Conservation (phyloP, 495 filamentous ascomycete species). For the Penicillium bialowiezense region DNA sequence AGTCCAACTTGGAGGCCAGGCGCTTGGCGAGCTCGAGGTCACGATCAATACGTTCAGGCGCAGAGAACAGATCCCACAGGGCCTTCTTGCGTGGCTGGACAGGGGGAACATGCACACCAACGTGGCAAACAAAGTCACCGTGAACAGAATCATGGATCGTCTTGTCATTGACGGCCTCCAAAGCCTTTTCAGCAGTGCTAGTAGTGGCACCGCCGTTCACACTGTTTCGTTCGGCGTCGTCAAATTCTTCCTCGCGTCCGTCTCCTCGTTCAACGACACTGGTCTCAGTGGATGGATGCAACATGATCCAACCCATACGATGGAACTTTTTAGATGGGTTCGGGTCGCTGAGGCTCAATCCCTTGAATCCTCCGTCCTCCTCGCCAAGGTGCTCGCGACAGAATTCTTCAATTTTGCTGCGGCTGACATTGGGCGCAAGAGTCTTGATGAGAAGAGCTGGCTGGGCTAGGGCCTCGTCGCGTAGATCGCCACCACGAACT, state of each 20-base stretch:
- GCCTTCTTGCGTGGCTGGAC: conserved; percentile 89
- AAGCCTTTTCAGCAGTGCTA: conserved; percentile 74
- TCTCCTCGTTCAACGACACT: conserved; percentile 54
- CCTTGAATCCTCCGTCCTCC: conserved; percentile 81
- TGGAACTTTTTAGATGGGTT: conserved; percentile 97
- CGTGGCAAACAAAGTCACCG: conserved; percentile 95
- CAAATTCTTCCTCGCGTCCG: conserved; percentile 61
- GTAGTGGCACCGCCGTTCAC: conserved; percentile 20
- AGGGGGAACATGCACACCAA: conserved; percentile 90
- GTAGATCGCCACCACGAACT: conserved; percentile 70
- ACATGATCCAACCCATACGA: conserved; percentile 97
- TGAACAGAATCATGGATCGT: conserved; percentile 89
- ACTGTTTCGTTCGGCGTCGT: conserved; percentile 49
- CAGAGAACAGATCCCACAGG: conserved; percentile 91
- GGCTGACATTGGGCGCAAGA: conserved; percentile 91
- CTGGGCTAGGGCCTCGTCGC: conserved; percentile 78
- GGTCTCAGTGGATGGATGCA: conserved; percentile 72
- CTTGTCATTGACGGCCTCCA: conserved; percentile 92
- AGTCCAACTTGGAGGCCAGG: conserved; percentile 74
- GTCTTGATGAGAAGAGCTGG: conserved; percentile 97
- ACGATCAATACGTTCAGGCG: conserved; percentile 81
- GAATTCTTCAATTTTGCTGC: conserved; percentile 88
- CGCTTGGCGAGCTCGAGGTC: conserved; percentile 77
- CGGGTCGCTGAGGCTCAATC: conserved; percentile 90
- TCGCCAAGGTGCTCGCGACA: conserved; percentile 90